Evolutionary conservation across 768 basidiomycete species (phyloP).

Genomic region (Lactarius trivialis): DNA sequence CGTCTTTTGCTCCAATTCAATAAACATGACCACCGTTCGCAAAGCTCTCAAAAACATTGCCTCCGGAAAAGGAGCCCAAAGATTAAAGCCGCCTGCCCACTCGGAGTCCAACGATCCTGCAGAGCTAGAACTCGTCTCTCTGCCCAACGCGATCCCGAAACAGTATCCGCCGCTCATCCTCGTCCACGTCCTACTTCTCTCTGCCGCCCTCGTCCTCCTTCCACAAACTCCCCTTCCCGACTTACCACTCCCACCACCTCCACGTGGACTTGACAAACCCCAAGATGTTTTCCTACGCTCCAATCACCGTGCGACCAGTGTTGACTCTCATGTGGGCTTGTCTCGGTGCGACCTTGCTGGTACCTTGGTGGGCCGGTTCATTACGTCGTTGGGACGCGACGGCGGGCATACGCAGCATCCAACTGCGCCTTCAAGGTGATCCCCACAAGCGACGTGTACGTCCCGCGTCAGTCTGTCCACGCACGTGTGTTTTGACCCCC

Average conservation of each 20-base stretch:
- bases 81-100: not conserved
- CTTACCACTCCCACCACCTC: no score
- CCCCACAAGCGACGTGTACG: constrained; percentile 36
- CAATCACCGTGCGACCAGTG: constrained; percentile 55
- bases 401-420: constrained; percentile 38
- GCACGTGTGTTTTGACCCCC: not conserved
- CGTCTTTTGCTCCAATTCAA: no score
- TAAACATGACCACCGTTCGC: constrained; percentile 9
- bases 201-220: constrained; percentile 6
- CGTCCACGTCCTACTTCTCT: constrained; percentile 11
- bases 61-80: constrained; percentile 1
- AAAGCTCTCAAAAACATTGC: constrained; percentile 10
- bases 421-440: constrained; percentile 35
- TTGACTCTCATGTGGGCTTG: constrained; percentile 53
- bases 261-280: constrained; percentile 43
- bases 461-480: not conserved
- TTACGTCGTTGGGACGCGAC: constrained; percentile 50
- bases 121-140: not conserved
- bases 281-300: constrained; percentile 59
- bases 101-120: not conserved
- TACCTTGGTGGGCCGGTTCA: constrained; percentile 70
- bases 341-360: constrained; percentile 49
- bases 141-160: constrained; percentile 8
- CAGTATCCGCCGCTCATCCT: constrained; percentile 16
- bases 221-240: no score